Base-by-base conservation (phyloP, 805 yeast genomes). In the Yamadazyma takamatsuzukensis region DNA sequence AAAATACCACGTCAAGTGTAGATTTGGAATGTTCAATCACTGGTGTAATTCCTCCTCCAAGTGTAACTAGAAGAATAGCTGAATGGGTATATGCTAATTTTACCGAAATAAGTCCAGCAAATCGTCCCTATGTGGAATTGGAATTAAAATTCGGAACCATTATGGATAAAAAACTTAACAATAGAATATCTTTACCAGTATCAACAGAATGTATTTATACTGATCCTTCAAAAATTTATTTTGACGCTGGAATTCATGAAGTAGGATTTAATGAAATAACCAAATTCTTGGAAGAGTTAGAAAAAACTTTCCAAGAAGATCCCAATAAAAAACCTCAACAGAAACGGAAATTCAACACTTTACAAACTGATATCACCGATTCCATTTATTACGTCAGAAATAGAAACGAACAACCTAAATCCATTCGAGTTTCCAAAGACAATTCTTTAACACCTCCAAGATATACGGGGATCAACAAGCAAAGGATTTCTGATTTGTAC, bases 51-150 rank as follows among this genome's bases (percentile, higher is more conserved):
- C 93, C 93, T 1, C 74, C 84, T 29, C 87, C 86, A 49, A 90
- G 86, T 47, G 66, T 85, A 37, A 83, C 89, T 5, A 76, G 89
- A 49, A 76, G 84, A 21, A 77, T 89, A 5, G 83, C 93, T 15
- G 86, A 82, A 46, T 89, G 97, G 97, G 70, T 89, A 6, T 88
- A 83, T 67, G 88, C 94, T 13, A 81, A 84, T 41, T 68, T 87
- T 29, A 70, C 70, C 27, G 84, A 84, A 21, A 71, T 85, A 24
- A 73, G 76, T 24, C 63, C 61, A 15, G 74, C 74, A 25, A 72
- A 69, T 47, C 67, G 79, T 15, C 74, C 65, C 47, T 47, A 51
- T 40, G 67, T 83, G 18, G 94, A 84, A 61, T 58, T 84, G 46
- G 94, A 84, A 58, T 64, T 82, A 49, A 83, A 83, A 51, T 74